Conservation (phyloP, 2,329 filamentous ascomycete genomes). For the Exophiala bonariae region DNA sequence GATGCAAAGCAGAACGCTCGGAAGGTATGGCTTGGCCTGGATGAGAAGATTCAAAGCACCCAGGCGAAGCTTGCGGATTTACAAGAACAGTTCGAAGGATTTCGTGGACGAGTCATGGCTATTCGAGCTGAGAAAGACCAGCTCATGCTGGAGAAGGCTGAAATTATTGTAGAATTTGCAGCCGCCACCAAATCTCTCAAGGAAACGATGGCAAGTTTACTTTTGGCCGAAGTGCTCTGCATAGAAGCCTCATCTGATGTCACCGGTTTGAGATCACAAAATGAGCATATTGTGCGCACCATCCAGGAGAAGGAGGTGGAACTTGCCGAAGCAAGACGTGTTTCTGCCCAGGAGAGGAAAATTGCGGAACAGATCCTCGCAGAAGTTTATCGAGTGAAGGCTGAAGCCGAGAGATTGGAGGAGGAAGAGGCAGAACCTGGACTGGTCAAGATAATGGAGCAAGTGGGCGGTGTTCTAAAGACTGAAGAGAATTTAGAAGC, state of each 20-base stretch:
- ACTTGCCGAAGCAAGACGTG: conserved; percentile 1
- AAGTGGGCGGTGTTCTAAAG: conserved; percentile 46
- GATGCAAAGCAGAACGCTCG: conserved; percentile 64
- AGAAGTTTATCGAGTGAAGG: conserved; percentile 26
- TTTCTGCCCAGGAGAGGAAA: conserved; percentile 20
- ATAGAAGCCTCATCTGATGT: conserved; percentile 85
- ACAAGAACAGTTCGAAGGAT: conserved; percentile 40
- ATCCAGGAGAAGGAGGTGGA: conserved; percentile 41
- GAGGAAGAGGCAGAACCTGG: conserved; percentile 18
- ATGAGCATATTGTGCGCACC: conserved; percentile 56
- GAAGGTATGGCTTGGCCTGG: conserved; percentile 40
- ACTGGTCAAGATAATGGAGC: conserved; percentile 11
- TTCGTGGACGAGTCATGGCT: conserved; percentile 50
- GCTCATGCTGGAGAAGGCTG: conserved; percentile 57
- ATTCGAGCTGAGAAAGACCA: conserved; percentile 58
- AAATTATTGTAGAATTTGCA: conserved; percentile 56
- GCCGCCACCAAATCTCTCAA: conserved; percentile 64
- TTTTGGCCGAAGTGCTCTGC: conserved; percentile 68
- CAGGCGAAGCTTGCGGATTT: conserved; percentile 47
- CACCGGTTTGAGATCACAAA: conserved; percentile 65
- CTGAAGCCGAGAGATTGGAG: conserved; percentile 32
- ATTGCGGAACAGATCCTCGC: conserved; percentile 16
- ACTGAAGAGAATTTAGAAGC: conserved; percentile 65
- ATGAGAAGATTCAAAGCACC: conserved; percentile 40
- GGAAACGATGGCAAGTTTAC: conserved; percentile 60